Evolutionary conservation across 2,329 filamentous ascomycete species (phyloP).

Genomic region (Dactylonectria estremocensis): DNA sequence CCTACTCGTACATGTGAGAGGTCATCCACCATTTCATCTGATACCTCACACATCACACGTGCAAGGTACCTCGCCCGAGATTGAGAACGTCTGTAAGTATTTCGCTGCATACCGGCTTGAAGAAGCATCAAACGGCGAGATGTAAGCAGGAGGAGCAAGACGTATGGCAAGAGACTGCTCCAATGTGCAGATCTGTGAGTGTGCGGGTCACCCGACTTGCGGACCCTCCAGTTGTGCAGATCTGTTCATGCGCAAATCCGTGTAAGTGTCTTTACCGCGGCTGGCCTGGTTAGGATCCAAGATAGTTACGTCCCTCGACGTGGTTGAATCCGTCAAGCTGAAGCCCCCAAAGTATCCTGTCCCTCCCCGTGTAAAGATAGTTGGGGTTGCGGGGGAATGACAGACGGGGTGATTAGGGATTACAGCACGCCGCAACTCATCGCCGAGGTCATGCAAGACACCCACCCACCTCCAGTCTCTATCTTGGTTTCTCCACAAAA

Average conservation of each 20-base stretch:
- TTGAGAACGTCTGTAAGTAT: no score
- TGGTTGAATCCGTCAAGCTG: neutral
- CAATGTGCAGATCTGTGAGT: neutral
- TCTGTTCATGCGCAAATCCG: neutral
- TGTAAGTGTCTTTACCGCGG: neutral
- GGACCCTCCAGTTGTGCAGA: no score
- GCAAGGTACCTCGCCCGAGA: conserved; percentile 7
- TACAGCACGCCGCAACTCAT: conserved; percentile 15
- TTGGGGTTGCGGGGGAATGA: conserved; percentile 14
- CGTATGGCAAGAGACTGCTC: neutral
- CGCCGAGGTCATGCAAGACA: neutral
- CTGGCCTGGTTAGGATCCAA: neutral
- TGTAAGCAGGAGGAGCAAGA: neutral
- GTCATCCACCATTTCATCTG: neutral
- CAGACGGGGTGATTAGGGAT: conserved; percentile 3
- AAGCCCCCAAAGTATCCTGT: conserved; percentile 1
- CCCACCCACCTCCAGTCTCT: conserved; percentile 11
- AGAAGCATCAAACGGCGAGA: neutral
- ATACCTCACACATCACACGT: neutral
- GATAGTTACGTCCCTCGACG: neutral
- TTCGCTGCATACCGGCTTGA: neutral
- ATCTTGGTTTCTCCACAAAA: conserved; percentile 15
- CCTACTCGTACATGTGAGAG: neutral
- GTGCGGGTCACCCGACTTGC: neutral
- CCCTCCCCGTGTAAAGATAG: neutral